A percentile compares a stretch with the other conserved stretches of the same genome.
Conservation (phyloP, 129 eudicot species). For the Chrysanthemum makinoi region DNA sequence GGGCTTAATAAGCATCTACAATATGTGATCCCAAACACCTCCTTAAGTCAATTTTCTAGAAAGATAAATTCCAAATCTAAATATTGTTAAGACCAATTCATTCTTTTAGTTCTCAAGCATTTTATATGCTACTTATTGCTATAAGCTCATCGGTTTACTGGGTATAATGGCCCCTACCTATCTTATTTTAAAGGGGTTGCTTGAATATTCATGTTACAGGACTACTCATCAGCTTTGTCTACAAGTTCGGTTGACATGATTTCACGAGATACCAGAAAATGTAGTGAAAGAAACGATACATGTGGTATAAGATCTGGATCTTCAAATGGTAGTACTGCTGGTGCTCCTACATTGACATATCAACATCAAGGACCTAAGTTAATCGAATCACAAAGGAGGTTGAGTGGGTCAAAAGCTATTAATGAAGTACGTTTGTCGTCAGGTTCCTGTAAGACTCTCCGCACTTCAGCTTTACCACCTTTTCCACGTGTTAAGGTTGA, state of each 20-base stretch:
- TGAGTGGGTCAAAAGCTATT: conserved; percentile 2
- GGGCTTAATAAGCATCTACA: no score
- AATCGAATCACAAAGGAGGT: conserved; percentile 27
- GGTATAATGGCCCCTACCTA: conserved; percentile 4
- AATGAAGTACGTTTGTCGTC: conserved; percentile 25
- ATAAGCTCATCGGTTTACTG: conserved; percentile 11
- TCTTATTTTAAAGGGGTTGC: conserved; percentile 15
- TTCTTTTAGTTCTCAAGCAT: not conserved
- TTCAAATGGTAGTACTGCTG: conserved; percentile 15
- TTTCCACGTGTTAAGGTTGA: conserved; percentile 50
- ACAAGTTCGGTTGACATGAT: conserved; percentile 11
- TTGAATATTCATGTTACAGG: conserved; percentile 39
- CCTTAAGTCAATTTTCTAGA: not conserved
- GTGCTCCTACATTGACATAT: conserved; percentile 12
- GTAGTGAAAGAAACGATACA: conserved; percentile 1
- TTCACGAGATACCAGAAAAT: conserved; percentile 25
- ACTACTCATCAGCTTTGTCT: conserved; percentile 15
- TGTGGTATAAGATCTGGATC: conserved; percentile 19
- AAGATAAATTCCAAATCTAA: conserved; percentile 10
- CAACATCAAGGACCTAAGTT: conserved; percentile 19
- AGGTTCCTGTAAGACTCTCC: conserved; percentile 17
- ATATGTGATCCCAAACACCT: no score
- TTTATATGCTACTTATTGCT: conserved; percentile 1
- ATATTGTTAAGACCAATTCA: not conserved
- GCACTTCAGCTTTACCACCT: conserved; percentile 20